Percentiles rank a stretch among this genome's conserved stretches.
Evolutionary conservation across 202 grass and related monocot species (phyloP).

Genomic region (Musa balbisiana): DNA sequence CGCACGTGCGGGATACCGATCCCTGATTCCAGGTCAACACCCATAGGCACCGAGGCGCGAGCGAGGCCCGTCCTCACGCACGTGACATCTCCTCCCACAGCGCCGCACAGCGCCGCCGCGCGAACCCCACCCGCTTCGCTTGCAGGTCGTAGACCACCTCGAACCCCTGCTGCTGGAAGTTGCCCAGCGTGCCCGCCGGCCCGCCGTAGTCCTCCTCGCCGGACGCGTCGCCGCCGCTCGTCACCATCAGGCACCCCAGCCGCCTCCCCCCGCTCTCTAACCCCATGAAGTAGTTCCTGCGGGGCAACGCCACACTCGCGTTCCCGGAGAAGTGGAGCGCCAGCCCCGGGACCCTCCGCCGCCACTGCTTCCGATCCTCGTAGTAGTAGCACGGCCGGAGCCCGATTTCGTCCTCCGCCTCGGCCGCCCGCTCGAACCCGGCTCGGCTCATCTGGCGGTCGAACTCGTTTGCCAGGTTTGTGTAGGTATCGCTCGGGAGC

Average conservation of each 20-base stretch:
- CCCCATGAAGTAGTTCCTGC: slow-evolving; percentile 83
- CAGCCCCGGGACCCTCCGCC: slow-evolving; percentile 37
- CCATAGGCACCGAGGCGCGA: neutral
- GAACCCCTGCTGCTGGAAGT: slow-evolving; percentile 96
- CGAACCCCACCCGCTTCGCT: slow-evolving; percentile 67
- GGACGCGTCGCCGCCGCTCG: slow-evolving; percentile 36
- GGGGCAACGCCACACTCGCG: slow-evolving; percentile 60
- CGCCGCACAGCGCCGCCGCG: slow-evolving; percentile 59
- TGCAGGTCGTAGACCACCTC: slow-evolving; percentile 86
- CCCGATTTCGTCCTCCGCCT: slow-evolving; percentile 41
- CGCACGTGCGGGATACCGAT: slow-evolving; percentile 44
- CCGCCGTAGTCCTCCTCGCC: slow-evolving; percentile 33
- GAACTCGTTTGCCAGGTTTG: slow-evolving; percentile 44
- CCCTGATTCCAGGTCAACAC: neutral
- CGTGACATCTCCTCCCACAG: slow-evolving; percentile 70
- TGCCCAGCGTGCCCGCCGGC: slow-evolving; percentile 72
- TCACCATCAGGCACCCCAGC: slow-evolving; percentile 79
- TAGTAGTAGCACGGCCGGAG: slow-evolving; percentile 52
- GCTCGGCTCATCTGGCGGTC: slow-evolving; percentile 37
- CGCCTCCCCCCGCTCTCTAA: slow-evolving; percentile 38
- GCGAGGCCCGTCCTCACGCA: slow-evolving; percentile 19
- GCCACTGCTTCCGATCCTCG: slow-evolving; percentile 28
- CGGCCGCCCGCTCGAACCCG: slow-evolving; percentile 40
- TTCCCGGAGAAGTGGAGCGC: slow-evolving; percentile 67
- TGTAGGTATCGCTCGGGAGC: slow-evolving; percentile 66